Evolutionary conservation across 805 yeast genomes (phyloP).

Genomic region (Saccharomycopsis fermentans): DNA sequence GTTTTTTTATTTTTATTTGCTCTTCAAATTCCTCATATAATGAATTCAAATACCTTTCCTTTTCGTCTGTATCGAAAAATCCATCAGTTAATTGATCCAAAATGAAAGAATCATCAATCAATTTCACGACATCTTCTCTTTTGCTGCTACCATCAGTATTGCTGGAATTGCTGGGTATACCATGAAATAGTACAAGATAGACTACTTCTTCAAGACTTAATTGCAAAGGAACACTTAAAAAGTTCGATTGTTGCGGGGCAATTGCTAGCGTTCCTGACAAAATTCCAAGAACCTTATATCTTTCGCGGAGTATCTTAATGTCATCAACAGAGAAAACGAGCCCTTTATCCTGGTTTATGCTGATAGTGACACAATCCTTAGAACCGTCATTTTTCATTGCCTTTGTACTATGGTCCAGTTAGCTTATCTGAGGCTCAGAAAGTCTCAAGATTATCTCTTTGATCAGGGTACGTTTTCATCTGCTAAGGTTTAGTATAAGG

Average conservation of each 20-base stretch:
- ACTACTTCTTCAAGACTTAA: slow-evolving; percentile 63
- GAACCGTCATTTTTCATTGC: not conserved
- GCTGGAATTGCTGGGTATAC: not conserved
- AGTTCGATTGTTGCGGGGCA: slow-evolving; percentile 91
- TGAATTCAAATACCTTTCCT: slow-evolving; percentile 7
- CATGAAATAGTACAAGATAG: slow-evolving; percentile 39
- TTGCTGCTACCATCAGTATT: not conserved
- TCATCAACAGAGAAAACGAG: slow-evolving; percentile 50
- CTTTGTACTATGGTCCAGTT: not conserved
- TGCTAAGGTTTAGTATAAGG: no score
- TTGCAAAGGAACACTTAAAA: slow-evolving; percentile 73
- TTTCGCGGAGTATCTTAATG: slow-evolving; percentile 41
- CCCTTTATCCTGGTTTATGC: slow-evolving; percentile 21
- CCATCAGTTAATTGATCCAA: slow-evolving; percentile 19
- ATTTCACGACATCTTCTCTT: slow-evolving; percentile 26
- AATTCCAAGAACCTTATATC: slow-evolving; percentile 62
- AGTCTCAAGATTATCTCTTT: no score
- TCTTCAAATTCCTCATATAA: slow-evolving; percentile 15
- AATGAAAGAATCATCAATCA: slow-evolving; percentile 34
- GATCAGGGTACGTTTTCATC: no score
- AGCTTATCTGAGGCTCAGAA: no score
- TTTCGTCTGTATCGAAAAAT: slow-evolving; percentile 14
- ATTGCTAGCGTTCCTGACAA: slow-evolving; percentile 74
- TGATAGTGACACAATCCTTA: slow-evolving; percentile 3
- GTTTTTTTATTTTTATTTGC: slow-evolving; percentile 16